Base-by-base conservation (phyloP, 2,329 filamentous ascomycete species). In the Ophiostoma ulmi region DNA sequence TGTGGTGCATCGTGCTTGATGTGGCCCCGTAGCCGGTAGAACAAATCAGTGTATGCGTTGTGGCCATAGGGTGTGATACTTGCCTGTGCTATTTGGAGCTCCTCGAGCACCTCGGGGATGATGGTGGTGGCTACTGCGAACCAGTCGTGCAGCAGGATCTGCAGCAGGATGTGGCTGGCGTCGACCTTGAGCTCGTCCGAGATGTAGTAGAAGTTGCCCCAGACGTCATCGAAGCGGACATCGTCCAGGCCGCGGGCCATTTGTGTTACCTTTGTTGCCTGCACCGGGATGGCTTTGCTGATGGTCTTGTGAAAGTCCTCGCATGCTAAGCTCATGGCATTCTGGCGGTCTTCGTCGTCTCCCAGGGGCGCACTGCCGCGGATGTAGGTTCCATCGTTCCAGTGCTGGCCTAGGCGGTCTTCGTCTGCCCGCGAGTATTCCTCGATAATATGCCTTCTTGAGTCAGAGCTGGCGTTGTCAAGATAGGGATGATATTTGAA, bases 191-290 rank as follows among this genome's bases (percentile, higher is more conserved):
- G 58, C 1, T 64, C 68, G 5, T 20, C 38, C 14, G n/a, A 22
- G 8, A 69, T 58, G 26, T 65, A 26, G 39, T 48, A 38, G 17
- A 65, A 65, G 17, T 48, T 48, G 68, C 58, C 58, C 68, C 68
- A 69, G 58, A 65, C 68, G 58, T 69, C 58, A 39, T 69, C 68
- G 22, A 26, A 58, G 22, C 58, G 58, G 11, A 65, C 39, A 41
- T 69, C 17, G 39, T 52, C 26, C 13, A 65, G 38, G 36, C 58
- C n/a, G 38, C 58, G 36, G 55, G 52, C 68, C 38, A 31, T n/a
- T 20, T 22, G 35, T 13, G 38, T n/a, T 17, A 20, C 22, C 58
- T 69, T 69, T 22, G 58, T 7, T 8, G 68, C 58, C 68, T 63
- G 52, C 8, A 5, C 22, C 6, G 11, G n/a, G 4, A 52, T 41